Conservation (phyloP, 345 rosid genomes). For the Melaleuca quinquenervia region DNA sequence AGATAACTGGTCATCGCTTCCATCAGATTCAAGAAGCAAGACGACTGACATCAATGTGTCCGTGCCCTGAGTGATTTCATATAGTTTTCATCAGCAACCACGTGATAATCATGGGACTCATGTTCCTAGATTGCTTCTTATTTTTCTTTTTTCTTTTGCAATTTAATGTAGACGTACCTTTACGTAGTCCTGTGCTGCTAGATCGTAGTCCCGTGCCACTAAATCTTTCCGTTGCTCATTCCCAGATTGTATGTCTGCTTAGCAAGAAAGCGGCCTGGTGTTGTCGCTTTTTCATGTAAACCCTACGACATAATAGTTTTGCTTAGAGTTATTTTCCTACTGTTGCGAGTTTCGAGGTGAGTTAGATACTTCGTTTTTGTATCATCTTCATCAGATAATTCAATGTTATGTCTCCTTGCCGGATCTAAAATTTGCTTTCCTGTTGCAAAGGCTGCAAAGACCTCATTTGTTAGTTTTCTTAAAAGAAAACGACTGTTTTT, state of each 20-base stretch:
- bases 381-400: background rate
- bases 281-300: background rate
- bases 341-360: background rate
- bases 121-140: background rate
- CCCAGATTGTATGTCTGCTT: background rate
- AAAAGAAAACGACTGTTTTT: background rate
- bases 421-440: background rate
- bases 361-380: background rate
- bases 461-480: background rate
- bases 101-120: background rate
- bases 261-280: background rate
- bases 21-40: slow-evolving; percentile 32
- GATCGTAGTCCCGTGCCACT: background rate
- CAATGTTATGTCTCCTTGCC: background rate
- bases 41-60: slow-evolving; percentile 52
- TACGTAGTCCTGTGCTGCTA: background rate
- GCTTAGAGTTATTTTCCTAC: background rate
- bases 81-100: background rate
- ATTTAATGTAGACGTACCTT: background rate
- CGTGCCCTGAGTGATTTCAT: slow-evolving; percentile 24
- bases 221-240: background rate
- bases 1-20: slow-evolving; percentile 43
- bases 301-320: background rate
- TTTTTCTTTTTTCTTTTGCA: background rate
- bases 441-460: background rate